These are phyloP conservation scores for Boletus insuetus DNA, from an alignment of 768 basidiomycete species.

Conservation along the genomic window DNA sequence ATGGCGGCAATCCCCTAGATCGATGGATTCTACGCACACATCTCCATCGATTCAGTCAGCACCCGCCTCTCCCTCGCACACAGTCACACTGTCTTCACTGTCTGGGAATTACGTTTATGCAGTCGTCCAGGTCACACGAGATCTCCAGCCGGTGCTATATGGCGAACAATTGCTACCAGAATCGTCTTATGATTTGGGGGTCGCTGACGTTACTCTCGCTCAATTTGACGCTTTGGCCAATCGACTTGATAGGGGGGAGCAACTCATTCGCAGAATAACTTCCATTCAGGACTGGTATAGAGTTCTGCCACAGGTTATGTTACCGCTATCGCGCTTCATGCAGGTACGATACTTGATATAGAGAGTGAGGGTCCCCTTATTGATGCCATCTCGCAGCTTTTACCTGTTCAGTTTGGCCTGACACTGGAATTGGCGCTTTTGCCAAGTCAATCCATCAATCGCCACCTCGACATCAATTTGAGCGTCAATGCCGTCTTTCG, in stretches of 20 bases:
- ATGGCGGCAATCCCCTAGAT: conserved; percentile 32
- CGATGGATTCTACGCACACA: conserved; percentile 56
- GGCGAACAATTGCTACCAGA: conserved; percentile 75
- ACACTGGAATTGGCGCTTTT: conserved; percentile 78
- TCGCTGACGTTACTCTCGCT: conserved; percentile 77
- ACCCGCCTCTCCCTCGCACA: conserved; percentile 45
- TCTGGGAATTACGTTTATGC: conserved; percentile 85
- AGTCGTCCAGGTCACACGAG: conserved; percentile 88
- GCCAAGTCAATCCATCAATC: conserved; percentile 46
- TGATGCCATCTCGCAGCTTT: conserved; percentile 39
- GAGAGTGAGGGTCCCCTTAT: conserved; percentile 1
- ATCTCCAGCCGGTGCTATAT: conserved; percentile 86
- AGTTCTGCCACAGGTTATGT: conserved; percentile 52
- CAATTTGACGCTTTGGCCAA: conserved; percentile 75
- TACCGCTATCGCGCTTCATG: conserved; percentile 72
- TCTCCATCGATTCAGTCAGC: conserved; percentile 68
- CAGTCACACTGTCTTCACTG: conserved; percentile 84
- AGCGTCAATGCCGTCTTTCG: conserved; percentile 85
- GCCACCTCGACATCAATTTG: conserved; percentile 68
- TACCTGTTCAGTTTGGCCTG: conserved; percentile 65
- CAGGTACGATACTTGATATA: conserved; percentile 46
- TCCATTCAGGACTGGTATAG: conserved; percentile 45
- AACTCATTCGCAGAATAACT: conserved; percentile 29
- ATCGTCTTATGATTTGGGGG: conserved; percentile 68
- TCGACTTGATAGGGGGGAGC: conserved; percentile 44